Evolutionary conservation across 2,329 filamentous ascomycete species (phyloP).

Genomic region (Sporothrix phasma): DNA sequence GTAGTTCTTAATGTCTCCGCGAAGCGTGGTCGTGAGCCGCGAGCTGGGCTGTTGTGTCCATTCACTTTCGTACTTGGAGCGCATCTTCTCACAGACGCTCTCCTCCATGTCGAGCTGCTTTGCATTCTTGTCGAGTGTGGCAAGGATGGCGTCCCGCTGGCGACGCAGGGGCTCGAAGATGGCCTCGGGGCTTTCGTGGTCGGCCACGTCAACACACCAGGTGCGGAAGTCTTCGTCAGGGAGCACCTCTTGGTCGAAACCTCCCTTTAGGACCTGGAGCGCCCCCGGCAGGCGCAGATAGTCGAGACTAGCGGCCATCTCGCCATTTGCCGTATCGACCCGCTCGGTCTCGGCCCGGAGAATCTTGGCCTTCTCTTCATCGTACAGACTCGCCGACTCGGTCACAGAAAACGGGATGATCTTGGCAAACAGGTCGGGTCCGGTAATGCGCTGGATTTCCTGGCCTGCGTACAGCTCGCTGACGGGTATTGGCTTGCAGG

Average conservation of each 20-base stretch:
- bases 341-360: slow-evolving; percentile 88
- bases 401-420: slow-evolving; percentile 95
- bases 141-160: slow-evolving; percentile 66
- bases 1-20: slow-evolving; percentile 80
- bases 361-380: slow-evolving; percentile 96
- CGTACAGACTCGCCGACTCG: slow-evolving; percentile 91
- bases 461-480: slow-evolving; percentile 94
- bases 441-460: slow-evolving; percentile 93
- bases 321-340: slow-evolving; percentile 83
- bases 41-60: slow-evolving; percentile 98
- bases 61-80: slow-evolving; percentile 87
- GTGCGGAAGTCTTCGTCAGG: slow-evolving; percentile 85
- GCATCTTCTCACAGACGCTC: slow-evolving; percentile 97
- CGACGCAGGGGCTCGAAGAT: slow-evolving; percentile 71
- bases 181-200: slow-evolving; percentile 66
- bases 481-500: slow-evolving; percentile 93
- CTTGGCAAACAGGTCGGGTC: slow-evolving; percentile 91
- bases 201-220: slow-evolving; percentile 89
- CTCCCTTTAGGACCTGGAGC: slow-evolving; percentile 83
- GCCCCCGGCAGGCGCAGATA: slow-evolving; percentile 85
- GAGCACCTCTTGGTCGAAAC: slow-evolving; percentile 77
- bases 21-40: slow-evolving; percentile 74
- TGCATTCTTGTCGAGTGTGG: slow-evolving; percentile 64
- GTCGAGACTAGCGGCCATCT: slow-evolving; percentile 91
- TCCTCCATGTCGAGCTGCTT: slow-evolving; percentile 96